phyloP scores from a whole-genome alignment of 1,139 yeast genomes.

The Scheffersomyces lignicola region DNA sequence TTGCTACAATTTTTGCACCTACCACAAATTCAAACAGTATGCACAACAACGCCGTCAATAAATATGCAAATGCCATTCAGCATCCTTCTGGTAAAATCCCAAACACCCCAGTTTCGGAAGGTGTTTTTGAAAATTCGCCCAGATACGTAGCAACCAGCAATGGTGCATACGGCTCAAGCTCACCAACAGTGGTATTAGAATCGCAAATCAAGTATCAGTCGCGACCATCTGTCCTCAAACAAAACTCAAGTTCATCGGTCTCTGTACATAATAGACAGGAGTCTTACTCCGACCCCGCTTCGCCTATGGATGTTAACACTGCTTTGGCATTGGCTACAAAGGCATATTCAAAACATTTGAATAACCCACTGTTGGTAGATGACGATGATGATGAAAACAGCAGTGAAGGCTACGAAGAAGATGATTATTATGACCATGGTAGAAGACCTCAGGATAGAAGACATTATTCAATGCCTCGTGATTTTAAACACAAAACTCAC shows the following conservation, averaged over 20 bases:
- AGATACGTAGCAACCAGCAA: background rate
- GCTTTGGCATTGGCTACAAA: slow-evolving; percentile 2
- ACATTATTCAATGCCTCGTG: slow-evolving; percentile 2
- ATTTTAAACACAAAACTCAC: background rate
- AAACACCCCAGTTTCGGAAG: slow-evolving; percentile 3
- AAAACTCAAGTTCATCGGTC: background rate
- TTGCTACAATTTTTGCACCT: slow-evolving; percentile 1
- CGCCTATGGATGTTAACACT: slow-evolving; percentile 2
- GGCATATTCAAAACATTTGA: slow-evolving; percentile 1
- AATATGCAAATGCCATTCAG: background rate
- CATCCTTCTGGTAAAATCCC: slow-evolving; percentile 4
- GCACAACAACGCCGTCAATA: background rate
- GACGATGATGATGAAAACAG: slow-evolving; percentile 1
- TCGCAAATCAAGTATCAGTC: background rate
- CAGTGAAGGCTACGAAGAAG: too few relatives aligned
- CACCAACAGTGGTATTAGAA: background rate
- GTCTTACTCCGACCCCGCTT: slow-evolving; percentile 2
- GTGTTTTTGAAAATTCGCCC: slow-evolving; percentile 3
- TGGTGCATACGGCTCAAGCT: background rate
- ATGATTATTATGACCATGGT: background rate
- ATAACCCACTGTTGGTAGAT: background rate
- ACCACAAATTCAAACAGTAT: background rate
- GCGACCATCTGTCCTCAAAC: background rate
- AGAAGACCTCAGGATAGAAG: background rate
- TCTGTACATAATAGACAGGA: background rate